Evolutionary conservation across 768 basidiomycete genomes (phyloP), one percentile per base, ranked within the genome.

Genomic region (Phaeotremella fagi): DNA sequence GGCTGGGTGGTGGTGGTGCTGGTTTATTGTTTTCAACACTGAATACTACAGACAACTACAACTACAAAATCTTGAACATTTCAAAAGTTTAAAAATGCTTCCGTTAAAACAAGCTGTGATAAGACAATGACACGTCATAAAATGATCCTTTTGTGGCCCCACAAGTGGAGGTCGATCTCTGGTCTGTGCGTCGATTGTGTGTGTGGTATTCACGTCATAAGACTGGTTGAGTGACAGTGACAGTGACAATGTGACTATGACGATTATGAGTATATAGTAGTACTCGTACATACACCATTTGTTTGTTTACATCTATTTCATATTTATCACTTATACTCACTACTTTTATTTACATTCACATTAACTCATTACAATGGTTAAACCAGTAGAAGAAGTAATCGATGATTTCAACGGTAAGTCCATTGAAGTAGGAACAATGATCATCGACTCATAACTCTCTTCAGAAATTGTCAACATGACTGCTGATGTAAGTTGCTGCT

Each of bases 391-490:
- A 22, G 71, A 77, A 50, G 75, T 75, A 5, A 65, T 76, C 36
- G 35, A 54, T 16, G 71, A 74, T 36, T 74, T 72, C 59, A 70
- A 71, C 45, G 70, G 72, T 69, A 5, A 18, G 73, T 63, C 25
- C 7, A 5, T 36, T 28, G 43, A 23, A 42, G 12, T 45, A 22
- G 27, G 26, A 24, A 23, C 18, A 22, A 48, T 31, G 28, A 25
- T 45, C 48, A 43, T 43, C 38, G 44, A 1, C 7, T 6, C 15
- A 11, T 22, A 16, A 4, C n/a, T 7, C 31, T 14, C 3, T 26
- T 16, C 48, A 73, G 75, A 77, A 46, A 62, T 74, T 54, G 75
- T 77, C 61, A 76, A 76, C 58, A 76, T 76, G 75, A 71, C 73
- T 9, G 71, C 75, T 4, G 68, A 73, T 44, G 69, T 65, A 38